Evolutionary conservation across 257 asterid species (phyloP).

Genomic region (Osmanthus fragrans): DNA sequence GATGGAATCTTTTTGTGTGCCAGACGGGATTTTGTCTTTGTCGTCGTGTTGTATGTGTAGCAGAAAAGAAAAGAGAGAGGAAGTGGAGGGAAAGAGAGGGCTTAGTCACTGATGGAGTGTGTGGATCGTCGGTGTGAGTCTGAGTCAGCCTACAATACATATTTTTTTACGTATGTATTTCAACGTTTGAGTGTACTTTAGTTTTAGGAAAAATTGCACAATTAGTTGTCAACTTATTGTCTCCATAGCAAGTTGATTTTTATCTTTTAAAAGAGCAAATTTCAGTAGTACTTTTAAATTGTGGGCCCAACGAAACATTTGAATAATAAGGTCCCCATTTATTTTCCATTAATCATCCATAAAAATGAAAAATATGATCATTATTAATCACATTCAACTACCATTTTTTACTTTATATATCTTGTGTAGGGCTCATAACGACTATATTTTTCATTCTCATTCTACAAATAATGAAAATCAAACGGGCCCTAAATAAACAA

Average conservation of each 20-base stretch:
- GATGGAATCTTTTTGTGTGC: constrained; percentile 48
- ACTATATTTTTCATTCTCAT: too few relatives aligned
- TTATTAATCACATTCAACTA: too few relatives aligned
- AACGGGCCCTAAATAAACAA: too few relatives aligned
- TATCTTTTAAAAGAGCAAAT: too few relatives aligned
- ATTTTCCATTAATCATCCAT: too few relatives aligned
- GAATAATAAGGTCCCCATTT: too few relatives aligned
- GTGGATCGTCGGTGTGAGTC: constrained; percentile 27
- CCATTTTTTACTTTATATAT: too few relatives aligned
- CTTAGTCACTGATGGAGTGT: not conserved
- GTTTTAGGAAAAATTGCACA: not conserved
- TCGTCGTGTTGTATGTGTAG: constrained; percentile 51
- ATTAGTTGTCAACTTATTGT: not conserved
- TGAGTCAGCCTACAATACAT: not conserved
- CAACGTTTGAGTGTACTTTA: constrained; percentile 6
- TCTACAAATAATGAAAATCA: too few relatives aligned
- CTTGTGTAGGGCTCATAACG: too few relatives aligned
- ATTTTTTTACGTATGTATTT: not conserved
- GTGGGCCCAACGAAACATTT: too few relatives aligned
- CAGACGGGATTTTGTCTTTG: constrained; percentile 34
- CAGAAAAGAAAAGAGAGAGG: constrained; percentile 21
- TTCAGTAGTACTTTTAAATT: too few relatives aligned
- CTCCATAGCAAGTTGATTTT: not conserved
- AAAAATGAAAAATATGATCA: too few relatives aligned
- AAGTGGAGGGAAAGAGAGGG: not conserved